A percentile compares a stretch with the other conserved stretches of the same genome.
phyloP scores from a whole-genome alignment of 2,329 filamentous ascomycete genomes.

The Talaromyces albobiverticillius region DNA sequence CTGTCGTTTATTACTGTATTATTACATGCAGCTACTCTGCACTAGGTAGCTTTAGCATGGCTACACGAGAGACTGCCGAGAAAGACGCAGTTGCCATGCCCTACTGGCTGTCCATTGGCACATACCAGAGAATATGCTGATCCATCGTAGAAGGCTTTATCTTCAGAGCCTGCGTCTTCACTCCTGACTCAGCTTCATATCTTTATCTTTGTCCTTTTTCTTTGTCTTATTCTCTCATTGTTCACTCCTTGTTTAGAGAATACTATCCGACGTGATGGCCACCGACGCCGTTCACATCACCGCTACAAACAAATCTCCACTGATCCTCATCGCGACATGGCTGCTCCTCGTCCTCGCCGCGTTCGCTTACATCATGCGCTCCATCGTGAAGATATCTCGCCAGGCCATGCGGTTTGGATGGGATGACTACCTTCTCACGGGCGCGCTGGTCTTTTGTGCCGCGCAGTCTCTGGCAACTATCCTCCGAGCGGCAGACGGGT shows the following conservation, averaged over 20 bases:
- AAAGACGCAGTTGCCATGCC: not conserved
- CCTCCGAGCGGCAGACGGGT: slow-evolving; percentile 3
- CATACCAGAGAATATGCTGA: too few species aligned
- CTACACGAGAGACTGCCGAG: not conserved
- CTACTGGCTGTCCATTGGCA: too few species aligned
- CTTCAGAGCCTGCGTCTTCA: not conserved
- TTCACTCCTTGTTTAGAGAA: not conserved
- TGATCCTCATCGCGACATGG: slow-evolving; percentile 7
- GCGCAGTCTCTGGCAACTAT: slow-evolving; percentile 1
- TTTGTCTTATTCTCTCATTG: too few species aligned
- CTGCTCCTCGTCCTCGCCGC: not conserved
- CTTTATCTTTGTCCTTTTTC: too few species aligned
- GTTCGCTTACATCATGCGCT: slow-evolving; percentile 4
- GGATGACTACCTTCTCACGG: slow-evolving; percentile 1
- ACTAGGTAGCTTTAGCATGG: too few species aligned
- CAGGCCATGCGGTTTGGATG: not conserved
- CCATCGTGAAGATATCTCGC: slow-evolving; percentile 1
- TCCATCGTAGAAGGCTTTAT: not conserved
- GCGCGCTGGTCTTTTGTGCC: not conserved
- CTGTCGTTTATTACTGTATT: not conserved
- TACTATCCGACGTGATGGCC: not conserved
- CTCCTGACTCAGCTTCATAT: not conserved
- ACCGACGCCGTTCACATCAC: slow-evolving; percentile 3
- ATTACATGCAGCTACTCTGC: not conserved
- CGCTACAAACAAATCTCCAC: slow-evolving; percentile 5